Base-by-base conservation (phyloP, 441 rosid species). In the Theobroma grandiflorum region DNA sequence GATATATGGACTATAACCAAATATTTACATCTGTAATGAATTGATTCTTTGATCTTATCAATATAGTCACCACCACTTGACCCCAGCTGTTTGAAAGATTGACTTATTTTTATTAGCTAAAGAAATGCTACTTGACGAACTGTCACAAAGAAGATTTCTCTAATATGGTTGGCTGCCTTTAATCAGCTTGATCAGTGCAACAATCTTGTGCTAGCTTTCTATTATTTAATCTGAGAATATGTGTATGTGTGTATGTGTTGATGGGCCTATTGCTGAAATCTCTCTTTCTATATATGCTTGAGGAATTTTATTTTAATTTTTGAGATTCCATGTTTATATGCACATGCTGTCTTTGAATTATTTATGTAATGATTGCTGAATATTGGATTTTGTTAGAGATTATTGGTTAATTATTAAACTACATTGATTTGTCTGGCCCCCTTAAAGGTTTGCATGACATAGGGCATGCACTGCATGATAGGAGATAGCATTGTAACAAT, bases 41-140 rank as follows among this genome's bases (percentile, higher is more conserved):
- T 53, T 72, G 18, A 37, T 53, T 72, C 63, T 37, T 72, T 72
- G 76, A 53, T 53, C 47, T 72, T 72, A 72, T 52, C 47, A 52
- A 37, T n/a, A 72, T 72, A 9, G 16, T 45, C 57, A 14, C n/a
- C 35, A 49, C 63, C 18, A 72, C 75, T 37, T 49, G 59, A 49
- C 16, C 12, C 40, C 14, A 1, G 40, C 16, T 71, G 16, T 35
- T 71, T 50, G 43, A 33, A 50, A 71, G 61, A 71, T 71, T 45
- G 55, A 43, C 7, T 49, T 49, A 43, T 33, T 71, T 50, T 72
- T 31, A 52, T 53, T 37, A 72, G 50, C 18, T 14, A 22, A 18
- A 53, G 45, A 42, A 52, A 33, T 72, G 52, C 14, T 40, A 35
- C 47, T 35, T 33, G 45, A 37, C 20, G 18, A 72, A 52, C 15